Base-by-base conservation (phyloP, 2,329 filamentous ascomycete genomes). In the Pseudonectria foliicola region DNA sequence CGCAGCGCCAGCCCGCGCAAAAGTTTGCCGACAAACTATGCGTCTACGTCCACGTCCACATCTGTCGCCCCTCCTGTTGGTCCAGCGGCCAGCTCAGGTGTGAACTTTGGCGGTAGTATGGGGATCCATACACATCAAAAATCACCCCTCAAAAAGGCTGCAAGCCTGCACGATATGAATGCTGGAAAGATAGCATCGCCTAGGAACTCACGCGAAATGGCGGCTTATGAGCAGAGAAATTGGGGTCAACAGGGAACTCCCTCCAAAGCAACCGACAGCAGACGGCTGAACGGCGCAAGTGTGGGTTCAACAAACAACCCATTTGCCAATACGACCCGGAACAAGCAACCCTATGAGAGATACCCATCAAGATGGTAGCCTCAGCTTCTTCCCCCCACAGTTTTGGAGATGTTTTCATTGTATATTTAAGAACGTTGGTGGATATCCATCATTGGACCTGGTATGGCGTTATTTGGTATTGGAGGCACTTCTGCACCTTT, bases 121-220 rank as follows among this genome's bases (percentile, higher is more conserved):
- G 88, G 89, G 11, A 72, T 93, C 1, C 88, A 80, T 57, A 82
- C 74, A 6, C 86, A 94, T 56, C 79, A 80, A 6, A 83, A 81
- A 27, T 94, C 86, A 10, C 90, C 90, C 0, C 60, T 96, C 10
- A 82, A 87, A 50, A 95, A 94, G 57, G 72, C 84, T 2, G 67
- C 67, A 11, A 77, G 77, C 68, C 49, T 85, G 65, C 60, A 76
- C 60, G 60, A 84, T 37, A 66, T 77, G 28, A 65, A 68, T 47
- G 53, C 47, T 11, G 60, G 52, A 8, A 60, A 61, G 15, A 52
- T 56, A 7, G 44, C 53, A 7, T 72, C 72, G 25, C 76, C 76
- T 2, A 66, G 71, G 28, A 80, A 78, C 48, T 77, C 74, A 4
- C 66, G 71, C 27, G 75, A 80, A 50, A 75, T 80, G 71, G 77